Evolutionary conservation across 257 asterid species (phyloP).

Genomic region (Salvia rosmarinus): DNA sequence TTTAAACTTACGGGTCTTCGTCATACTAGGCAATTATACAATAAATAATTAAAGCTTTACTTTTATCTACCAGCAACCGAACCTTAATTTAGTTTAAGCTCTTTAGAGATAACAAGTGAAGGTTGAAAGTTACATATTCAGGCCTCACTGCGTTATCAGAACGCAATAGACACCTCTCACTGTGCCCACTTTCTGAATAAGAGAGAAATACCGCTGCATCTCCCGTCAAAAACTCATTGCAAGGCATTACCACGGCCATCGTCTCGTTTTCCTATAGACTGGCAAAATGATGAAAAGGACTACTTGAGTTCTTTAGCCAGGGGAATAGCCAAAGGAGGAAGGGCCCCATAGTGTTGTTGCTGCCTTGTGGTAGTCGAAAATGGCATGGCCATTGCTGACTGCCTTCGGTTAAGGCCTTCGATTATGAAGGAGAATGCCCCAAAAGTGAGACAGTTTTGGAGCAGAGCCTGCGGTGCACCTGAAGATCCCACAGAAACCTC

Average conservation of each 20-base stretch:
- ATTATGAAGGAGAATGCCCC: constrained; percentile 95
- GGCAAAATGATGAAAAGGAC: constrained; percentile 73
- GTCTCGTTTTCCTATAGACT: constrained; percentile 59
- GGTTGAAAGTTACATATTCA: neutral
- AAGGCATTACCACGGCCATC: neutral
- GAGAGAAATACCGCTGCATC: neutral
- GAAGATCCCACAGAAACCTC: neutral
- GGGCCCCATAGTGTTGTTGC: constrained; percentile 45
- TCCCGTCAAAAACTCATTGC: neutral
- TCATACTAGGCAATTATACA: neutral
- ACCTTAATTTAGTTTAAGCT: neutral
- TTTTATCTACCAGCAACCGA: neutral
- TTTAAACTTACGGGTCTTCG: neutral
- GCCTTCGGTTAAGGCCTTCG: constrained; percentile 87
- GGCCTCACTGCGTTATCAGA: neutral
- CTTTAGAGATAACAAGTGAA: neutral
- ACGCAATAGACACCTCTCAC: neutral
- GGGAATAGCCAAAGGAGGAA: constrained; percentile 84
- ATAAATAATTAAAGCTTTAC: no score
- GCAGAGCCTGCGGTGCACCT: constrained; percentile 97
- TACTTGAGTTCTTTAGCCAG: constrained; percentile 86
- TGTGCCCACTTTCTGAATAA: neutral
- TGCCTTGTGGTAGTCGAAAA: constrained; percentile 33
- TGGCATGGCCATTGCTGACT: constrained; percentile 76
- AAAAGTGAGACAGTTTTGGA: constrained; percentile 85